Base-by-base conservation (phyloP, 2,329 filamentous ascomycete genomes). In the Pseudocercospora pini-densiflorae region DNA sequence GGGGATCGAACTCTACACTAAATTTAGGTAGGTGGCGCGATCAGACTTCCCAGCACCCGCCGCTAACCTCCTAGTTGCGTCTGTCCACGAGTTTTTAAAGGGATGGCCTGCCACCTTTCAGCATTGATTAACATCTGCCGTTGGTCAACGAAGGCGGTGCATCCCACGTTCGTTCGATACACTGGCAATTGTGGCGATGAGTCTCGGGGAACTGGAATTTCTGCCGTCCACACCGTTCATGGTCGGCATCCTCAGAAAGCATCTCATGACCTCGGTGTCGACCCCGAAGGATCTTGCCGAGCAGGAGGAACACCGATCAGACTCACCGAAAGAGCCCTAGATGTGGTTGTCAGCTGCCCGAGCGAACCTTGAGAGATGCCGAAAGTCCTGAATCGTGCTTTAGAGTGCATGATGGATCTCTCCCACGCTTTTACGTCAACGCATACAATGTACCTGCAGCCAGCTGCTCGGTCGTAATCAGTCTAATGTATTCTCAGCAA, bases 241-340 rank as follows among this genome's bases (percentile, higher is more conserved):
- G n/a, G n/a, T 49, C 45, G 21, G 49, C 21, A 16, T 36, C 33
- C 12, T 36, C 33, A 36, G 12, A 36, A 36, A 36, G 12, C 49
- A 54, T 27, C 21, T 4, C 24, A 54, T 16, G 19, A 27, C 49
- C 23, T 29, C 49, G 49, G 49, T 24, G 27, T 10, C 14, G 24
- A 27, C 51, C 31, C 27, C 51, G 24, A 31, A 27, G 47, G 47
- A 55, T 55, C 51, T 27, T 55, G 51, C 51, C 51, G 51, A n/a
- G 16, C n/a, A 43, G 40, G 40, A 43, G 7, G 40, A n/a, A 7
- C 40, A 7, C 40, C 40, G 51, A 27, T 27, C 23, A 27, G 24
- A 31, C 23, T 55, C 51, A 23, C 51, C 51, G 51, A 55, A 27
- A 55, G 8, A n/a, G 24, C 51, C 51, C 51, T 24, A 54, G 49